Base-by-base conservation (phyloP, 768 basidiomycete genomes). In the Rhodosporidiobolus sp. region DNA sequence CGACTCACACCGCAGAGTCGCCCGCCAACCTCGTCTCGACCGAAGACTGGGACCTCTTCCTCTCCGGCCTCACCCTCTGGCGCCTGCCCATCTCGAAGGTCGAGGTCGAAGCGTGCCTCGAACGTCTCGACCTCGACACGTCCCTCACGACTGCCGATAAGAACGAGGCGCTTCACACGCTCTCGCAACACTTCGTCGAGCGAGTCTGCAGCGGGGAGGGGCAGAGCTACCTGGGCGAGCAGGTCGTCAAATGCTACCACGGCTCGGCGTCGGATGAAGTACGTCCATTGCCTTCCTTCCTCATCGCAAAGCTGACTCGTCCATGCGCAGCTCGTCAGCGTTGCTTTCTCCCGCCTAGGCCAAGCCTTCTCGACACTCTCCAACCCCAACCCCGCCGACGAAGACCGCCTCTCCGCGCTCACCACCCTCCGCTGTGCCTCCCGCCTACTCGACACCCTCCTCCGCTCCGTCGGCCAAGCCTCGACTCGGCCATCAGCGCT, bases 1-100 rank as follows among this genome's bases (percentile, higher is more conserved):
- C 34, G 2, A 30, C 34, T 24, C 11, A 53, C 17, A 2, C 0
- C 3, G 35, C 48, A 75, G 74, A 65, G 1, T 64, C 75, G 19
- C 68, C 71, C 0, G 71, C 66, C 26, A 72, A 43, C 26, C 63
- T 76, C 30, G 58, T 62, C 14, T 76, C 75, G 60, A 72, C 75
- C 14, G 75, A 76, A 28, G 75, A 76, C 48, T 69, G 64, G 67
- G 75, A 76, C 50, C 14, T 67, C 45, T 76, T 76, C 68, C 75
- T 76, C 16, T 76, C 75, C 24, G 71, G 75, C 14, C 55, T 76
- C 26, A 73, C 71, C 11, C 52, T 76, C 17, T 76, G 75, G 75
- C 64, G 71, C 14, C 66, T 76, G 12, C n/a, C 71, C 10, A 38
- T 70, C 26, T 70, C 68, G 8, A 76, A 76, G 58, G 71, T 76